Base-by-base conservation (phyloP, 768 basidiomycete species). In the Sporobolomyces roseus region DNA sequence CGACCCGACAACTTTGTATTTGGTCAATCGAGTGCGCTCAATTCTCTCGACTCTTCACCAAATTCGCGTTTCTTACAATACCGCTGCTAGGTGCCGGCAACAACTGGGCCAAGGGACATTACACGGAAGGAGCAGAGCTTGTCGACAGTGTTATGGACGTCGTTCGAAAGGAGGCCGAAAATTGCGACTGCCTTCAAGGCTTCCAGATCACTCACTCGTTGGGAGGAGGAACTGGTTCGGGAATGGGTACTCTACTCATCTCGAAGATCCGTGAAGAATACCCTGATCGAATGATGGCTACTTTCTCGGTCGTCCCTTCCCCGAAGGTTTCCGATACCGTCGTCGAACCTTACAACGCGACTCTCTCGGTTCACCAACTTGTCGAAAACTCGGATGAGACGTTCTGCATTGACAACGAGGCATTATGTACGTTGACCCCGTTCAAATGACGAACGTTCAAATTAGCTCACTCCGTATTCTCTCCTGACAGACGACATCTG, bases 401-500 rank as follows among this genome's bases (percentile, higher is more conserved):
- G 23, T 98, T 98, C 90, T 98, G 94, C 81, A 98, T 99, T 79
- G 94, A 98, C 79, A 98, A 98, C 80, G 94, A 98, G 80, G 96
- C 94, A 33, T 87, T 99, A 63, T 67, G n/a, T n/a, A n/a, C n/a
- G n/a, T n/a, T n/a, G n/a, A n/a, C n/a, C n/a, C n/a, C n/a, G n/a
- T n/a, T n/a, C n/a, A n/a, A n/a, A n/a, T n/a, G n/a, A n/a, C n/a
- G n/a, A n/a, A n/a, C n/a, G n/a, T n/a, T n/a, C n/a, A n/a, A n/a
- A n/a, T n/a, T n/a, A n/a, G n/a, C n/a, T n/a, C n/a, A n/a, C n/a
- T n/a, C n/a, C n/a, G n/a, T n/a, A n/a, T n/a, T n/a, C n/a, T n/a
- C n/a, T n/a, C n/a, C n/a, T n/a, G n/a, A n/a, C n/a, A n/a, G n/a
- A 98, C 81, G 96, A 98, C 78, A 99, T 99, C 78, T 97, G 93